Base-by-base conservation (phyloP, 768 basidiomycete genomes). In the Phylloporus sp. region DNA sequence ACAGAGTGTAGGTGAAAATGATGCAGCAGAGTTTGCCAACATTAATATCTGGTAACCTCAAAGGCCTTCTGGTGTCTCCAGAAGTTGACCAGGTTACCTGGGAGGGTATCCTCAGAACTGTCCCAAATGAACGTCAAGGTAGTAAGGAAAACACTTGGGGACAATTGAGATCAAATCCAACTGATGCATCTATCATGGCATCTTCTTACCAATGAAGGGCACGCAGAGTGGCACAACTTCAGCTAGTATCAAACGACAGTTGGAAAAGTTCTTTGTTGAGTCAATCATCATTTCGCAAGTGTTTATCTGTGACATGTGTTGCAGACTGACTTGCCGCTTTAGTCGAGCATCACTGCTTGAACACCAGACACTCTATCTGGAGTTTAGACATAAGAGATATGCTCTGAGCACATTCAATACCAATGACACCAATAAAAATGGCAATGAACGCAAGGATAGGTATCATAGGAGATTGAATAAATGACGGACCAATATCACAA, bases 71-170 rank as follows among this genome's bases (percentile, higher is more conserved):
- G 86, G 16, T 95, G 88, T 70, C 98, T 99, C 64, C 86, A 83
- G 74, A 98, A 98, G 73, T 98, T 97, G 72, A 98, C 85, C 56
- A 95, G 74, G 50, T 81, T 79, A 8, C 83, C 87, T n/a, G 79
- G 79, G 10, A 97, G 75, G 59, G 78, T 82, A 73, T 98, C 91
- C 45, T 88, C 86, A 63, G 91, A 93, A 9, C 95, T 97, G 60
- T 97, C 97, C 70, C 97, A 92, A 66, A 97, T 95, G 70, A 98
- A 97, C 16, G 94, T 95, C 55, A 98, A 76, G 7, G 89, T 91
- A 6, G 95, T 95, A 24, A 99, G 81, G 75, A 95, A 97, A 49
- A 97, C 89, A 62, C 97, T 97, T 97, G 59, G 0, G n/a, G 53
- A 10, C 15, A 16, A 12, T 36, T 34, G 41, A 41, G 39, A 49